phyloP scores from a whole-genome alignment of 257 asterid genomes.

The Ajuga chamaepitys region DNA sequence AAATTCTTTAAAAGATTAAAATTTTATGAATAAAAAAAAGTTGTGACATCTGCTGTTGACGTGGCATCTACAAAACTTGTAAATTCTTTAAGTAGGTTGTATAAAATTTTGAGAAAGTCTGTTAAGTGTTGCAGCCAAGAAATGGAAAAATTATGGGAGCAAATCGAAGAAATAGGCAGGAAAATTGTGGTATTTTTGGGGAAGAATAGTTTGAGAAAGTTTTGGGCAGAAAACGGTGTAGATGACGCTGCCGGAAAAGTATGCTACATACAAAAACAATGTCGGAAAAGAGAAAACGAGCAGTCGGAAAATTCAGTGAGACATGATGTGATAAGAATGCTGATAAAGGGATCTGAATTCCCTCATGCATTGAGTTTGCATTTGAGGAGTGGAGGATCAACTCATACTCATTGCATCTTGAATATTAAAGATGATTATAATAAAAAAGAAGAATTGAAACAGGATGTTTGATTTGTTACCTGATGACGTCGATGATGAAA shows the following conservation, averaged over 20 bases:
- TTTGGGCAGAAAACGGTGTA: neutral
- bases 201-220: slow-evolving; percentile 13
- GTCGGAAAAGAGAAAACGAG: slow-evolving; percentile 21
- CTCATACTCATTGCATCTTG: too few relatives aligned
- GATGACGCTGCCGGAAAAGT: slow-evolving; percentile 27
- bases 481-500: too few relatives aligned
- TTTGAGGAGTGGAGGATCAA: slow-evolving; percentile 57
- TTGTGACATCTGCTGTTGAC: too few relatives aligned
- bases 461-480: too few relatives aligned
- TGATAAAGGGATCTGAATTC: slow-evolving; percentile 69
- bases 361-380: slow-evolving; percentile 67
- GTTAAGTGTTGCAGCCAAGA: slow-evolving; percentile 35
- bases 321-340: slow-evolving; percentile 68
- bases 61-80: too few relatives aligned
- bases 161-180: slow-evolving; percentile 36
- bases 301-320: slow-evolving; percentile 34
- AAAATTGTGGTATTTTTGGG: slow-evolving; percentile 36
- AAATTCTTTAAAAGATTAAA: too few relatives aligned
- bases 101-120: too few relatives aligned
- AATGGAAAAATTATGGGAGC: slow-evolving; percentile 40
- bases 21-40: too few relatives aligned
- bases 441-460: too few relatives aligned
- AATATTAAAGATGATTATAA: too few relatives aligned
- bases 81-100: too few relatives aligned
- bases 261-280: slow-evolving; percentile 53